These are phyloP conservation scores for Camelina laxa DNA, from an alignment of 345 rosid genomes.

Conservation along the genomic window DNA sequence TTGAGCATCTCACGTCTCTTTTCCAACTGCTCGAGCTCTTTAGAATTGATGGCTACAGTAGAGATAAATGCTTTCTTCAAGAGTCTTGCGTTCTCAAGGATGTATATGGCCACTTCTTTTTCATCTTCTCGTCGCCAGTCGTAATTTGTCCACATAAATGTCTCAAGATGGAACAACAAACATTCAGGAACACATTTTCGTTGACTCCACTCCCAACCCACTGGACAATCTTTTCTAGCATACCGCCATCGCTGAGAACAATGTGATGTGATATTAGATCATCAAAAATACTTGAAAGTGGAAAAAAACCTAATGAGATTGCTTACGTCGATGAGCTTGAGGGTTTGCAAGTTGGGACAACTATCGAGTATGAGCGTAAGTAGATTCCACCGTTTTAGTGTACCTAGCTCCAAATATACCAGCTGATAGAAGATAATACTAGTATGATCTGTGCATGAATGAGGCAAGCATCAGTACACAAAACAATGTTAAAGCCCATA, in stretches of 20 bases:
- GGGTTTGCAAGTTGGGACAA: background rate
- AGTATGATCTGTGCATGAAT: background rate
- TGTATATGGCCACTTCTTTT: background rate
- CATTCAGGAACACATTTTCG: background rate
- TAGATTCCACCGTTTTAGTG: background rate
- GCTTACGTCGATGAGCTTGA: slow-evolving; percentile 7
- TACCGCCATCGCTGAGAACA: background rate
- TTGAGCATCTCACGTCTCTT: slow-evolving; percentile 10
- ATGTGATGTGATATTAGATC: background rate
- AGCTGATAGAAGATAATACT: slow-evolving; percentile 13
- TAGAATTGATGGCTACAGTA: background rate
- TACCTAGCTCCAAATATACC: background rate
- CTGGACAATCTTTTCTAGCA: background rate
- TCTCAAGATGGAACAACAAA: background rate
- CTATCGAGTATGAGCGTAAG: background rate
- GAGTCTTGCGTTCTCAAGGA: background rate
- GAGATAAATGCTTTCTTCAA: background rate
- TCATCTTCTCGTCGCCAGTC: background rate
- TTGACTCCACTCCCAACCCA: background rate
- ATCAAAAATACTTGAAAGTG: background rate
- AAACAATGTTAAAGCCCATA: background rate
- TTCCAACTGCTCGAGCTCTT: background rate
- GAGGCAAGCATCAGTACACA: background rate
- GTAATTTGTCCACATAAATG: background rate
- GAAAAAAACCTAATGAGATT: background rate